Evolutionary conservation across 192 early-diverging fungal genomes (phyloP), one percentile per base, ranked within the genome.

Genomic region (Backusella westeae): DNA sequence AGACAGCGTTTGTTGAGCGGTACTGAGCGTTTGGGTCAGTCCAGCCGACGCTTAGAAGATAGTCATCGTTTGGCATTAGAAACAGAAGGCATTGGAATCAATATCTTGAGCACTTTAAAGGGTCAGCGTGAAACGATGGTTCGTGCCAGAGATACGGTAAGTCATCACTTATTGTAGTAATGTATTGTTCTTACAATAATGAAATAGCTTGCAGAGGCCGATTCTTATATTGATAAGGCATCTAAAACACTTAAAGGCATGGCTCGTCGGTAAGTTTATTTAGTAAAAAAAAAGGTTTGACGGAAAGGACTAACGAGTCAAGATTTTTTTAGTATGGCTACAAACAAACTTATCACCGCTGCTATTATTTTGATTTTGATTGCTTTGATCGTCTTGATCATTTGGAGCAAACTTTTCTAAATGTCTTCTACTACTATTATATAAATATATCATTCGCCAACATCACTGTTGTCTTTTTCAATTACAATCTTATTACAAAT

Each of bases 401-500:
- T 98, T 15, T 96, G 90, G 75, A 81, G 92, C 80, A 96, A 96
- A 83, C 74, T 94, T 23, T 88, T 85, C 72, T 63, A 29, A 63
- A 59, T 14, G 23, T 29, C 12, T 21, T 5, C 6, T 21, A 6
- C 6, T 63, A 26, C 26, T 23, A 29, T 29, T 53, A 17, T 35
- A 36, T 67, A 67, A 32, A 19, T 67, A 41, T 17, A 42, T 69
- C 21, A 71, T 75, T 97, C 95, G 69, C 92, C 93, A 26, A 93
- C 86, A 75, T 98, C 96, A 5, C 85, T 93, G 81, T 96, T 97
- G 59, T 96, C 92, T 32, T 86, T 85, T 19, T 89, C 88, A 75
- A 99, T 99, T 15, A 95, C 89, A 89, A 77, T 99, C 97, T 83
- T 98, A 98, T 52, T 99, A 87, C 96, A 97, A 36, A 97, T 91